Evolutionary conservation across 2,329 filamentous ascomycete genomes (phyloP).

Genomic region (Colletotrichum australisinense): DNA sequence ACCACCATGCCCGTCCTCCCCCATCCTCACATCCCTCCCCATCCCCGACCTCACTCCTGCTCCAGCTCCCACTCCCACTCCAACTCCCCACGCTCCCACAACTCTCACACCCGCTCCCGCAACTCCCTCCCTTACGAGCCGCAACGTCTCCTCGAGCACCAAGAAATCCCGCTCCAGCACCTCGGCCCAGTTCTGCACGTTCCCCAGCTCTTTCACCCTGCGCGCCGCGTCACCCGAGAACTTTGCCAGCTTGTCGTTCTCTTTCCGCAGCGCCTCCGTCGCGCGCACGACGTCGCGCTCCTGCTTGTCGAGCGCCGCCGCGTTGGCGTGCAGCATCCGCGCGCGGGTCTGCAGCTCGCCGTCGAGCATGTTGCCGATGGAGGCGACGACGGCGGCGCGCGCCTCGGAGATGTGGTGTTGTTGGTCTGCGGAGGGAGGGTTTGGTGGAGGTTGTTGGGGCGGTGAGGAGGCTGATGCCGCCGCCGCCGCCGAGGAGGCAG

Average conservation of each 20-base stretch:
- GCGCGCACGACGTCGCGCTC: conserved; percentile 73
- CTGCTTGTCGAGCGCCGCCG: conserved; percentile 73
- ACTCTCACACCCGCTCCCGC: conserved; percentile 42
- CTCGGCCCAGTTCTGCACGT: conserved; percentile 90
- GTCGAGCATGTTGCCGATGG: conserved; percentile 77
- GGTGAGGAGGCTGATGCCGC: background rate
- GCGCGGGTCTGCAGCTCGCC: conserved; percentile 76
- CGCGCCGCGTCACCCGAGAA: conserved; percentile 72
- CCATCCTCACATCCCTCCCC: conserved; percentile 32
- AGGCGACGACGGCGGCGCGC: conserved; percentile 68
- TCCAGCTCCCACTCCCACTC: conserved; percentile 51
- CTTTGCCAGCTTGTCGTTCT: conserved; percentile 74
- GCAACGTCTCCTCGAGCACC: conserved; percentile 72
- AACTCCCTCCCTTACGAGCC: conserved; percentile 57
- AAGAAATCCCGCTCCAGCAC: conserved; percentile 77
- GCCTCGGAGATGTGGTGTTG: conserved; percentile 66
- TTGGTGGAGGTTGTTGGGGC: conserved; percentile 40
- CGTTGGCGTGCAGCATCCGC: conserved; percentile 75
- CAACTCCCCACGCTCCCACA: conserved; percentile 42
- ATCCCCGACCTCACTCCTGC: conserved; percentile 35
- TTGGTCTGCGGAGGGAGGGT: conserved; percentile 54
- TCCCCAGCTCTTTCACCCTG: conserved; percentile 80
- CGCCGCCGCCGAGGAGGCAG: background rate
- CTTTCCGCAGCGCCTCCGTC: conserved; percentile 68
- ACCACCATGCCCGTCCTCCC: background rate